Evolutionary conservation across 169 alveolate genomes (phyloP).

Genomic region (Eimeria brunetti): DNA sequence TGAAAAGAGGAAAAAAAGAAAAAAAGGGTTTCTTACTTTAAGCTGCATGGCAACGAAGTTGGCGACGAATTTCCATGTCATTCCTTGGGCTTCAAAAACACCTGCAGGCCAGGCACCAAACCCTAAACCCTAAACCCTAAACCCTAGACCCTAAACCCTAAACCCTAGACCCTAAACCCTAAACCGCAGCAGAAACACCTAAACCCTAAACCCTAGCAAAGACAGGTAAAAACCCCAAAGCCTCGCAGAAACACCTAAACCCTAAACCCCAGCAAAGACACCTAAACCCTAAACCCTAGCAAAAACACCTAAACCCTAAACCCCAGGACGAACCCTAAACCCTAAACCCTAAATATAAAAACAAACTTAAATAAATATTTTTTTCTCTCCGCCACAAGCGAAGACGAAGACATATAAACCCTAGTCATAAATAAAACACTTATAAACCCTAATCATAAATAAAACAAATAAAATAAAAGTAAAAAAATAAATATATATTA

Average conservation of each 20-base stretch:
- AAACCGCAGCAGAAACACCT: background rate
- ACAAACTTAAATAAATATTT: no score
- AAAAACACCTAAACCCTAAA: background rate
- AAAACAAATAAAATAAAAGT: no score
- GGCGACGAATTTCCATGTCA: constrained; percentile 45
- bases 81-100: constrained; percentile 26
- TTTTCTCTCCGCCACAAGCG: constrained; percentile 37
- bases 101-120: background rate
- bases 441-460: no score
- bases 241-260: constrained; percentile 1
- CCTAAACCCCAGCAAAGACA: background rate
- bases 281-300: background rate
- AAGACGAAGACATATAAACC: constrained; percentile 26
- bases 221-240: background rate
- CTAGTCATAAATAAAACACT: no score
- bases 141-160: background rate
- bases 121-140: background rate
- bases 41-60: constrained; percentile 27
- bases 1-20: no score
- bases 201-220: background rate
- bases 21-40: no score
- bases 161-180: background rate
- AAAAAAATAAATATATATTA: no score
- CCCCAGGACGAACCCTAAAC: background rate
- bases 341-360: no score